Evolutionary conservation across 257 asterid species (phyloP), one percentile per base, ranked within the genome.

Genomic region (Solanum medicagineum): DNA sequence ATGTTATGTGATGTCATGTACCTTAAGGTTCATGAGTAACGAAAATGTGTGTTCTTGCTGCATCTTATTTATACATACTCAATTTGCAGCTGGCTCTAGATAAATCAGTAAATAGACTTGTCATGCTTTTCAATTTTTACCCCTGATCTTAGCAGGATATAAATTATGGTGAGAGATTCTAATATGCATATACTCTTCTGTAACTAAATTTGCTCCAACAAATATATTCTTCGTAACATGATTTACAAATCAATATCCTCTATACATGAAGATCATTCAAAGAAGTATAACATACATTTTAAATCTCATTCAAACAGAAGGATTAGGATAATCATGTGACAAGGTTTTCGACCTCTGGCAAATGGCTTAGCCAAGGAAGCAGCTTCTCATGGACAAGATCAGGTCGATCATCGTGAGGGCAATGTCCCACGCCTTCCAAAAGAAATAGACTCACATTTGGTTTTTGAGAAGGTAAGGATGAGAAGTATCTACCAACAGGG

Each of bases 391-490:
- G 98, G 68, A 96, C 99, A 89, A 94, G 87, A n/a, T 95, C 97
- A 0, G 99, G 98, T 88, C 97, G 86, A 79, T 95, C 99, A 84
- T 95, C 99, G 45, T 96, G 99, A 77, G 99, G 99, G 80, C 99
- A 96, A 89, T 96, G 99, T 12, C 99, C 98, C 16, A 94, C 98
- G 17, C 97, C 98, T 88, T 91, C 92, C 88, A 96, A 81, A 85
- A 95, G 87, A 80, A 80, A 92, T n/a, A 96, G 92, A 29, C 82
- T 88, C 69, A 96, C 86, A 13, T 94, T 92, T 62, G 93, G 89
- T 73, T 83, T 81, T 44, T 62, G 90, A 36, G 88, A 77, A 40
- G 98, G 93, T 62, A 96, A 83, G 0, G 93, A 84, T 1, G 97
- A 90, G 93, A 96, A 96, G 86, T 89, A 96, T 85, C 86, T 93